phyloP scores from a whole-genome alignment of 1,139 yeast species.

The Suhomyces kunorum region DNA sequence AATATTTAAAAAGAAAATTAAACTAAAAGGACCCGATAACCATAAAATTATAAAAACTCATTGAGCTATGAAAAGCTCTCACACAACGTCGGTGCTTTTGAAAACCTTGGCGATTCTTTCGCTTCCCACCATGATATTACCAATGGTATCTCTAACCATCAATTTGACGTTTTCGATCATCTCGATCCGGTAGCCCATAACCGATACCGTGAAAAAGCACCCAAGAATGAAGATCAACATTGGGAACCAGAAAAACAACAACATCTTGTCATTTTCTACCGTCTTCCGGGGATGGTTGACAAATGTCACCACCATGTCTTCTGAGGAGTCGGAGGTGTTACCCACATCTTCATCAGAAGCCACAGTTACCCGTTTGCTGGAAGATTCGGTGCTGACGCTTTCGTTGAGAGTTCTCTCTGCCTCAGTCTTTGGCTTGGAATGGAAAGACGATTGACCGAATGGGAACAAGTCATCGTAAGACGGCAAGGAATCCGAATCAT shows the following conservation, averaged over 20 bases:
- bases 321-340: conserved; percentile 50
- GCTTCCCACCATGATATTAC: conserved; percentile 66
- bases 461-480: conserved; percentile 86
- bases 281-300: conserved; percentile 62
- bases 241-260: conserved; percentile 87
- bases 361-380: conserved; percentile 7
- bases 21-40: conserved; percentile 1
- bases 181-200: conserved; percentile 52
- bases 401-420: conserved; percentile 37
- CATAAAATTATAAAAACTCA: conserved; percentile 2
- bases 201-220: conserved; percentile 50
- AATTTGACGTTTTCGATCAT: conserved; percentile 46
- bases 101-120: conserved; percentile 66
- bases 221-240: conserved; percentile 55
- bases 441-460: conserved; percentile 41
- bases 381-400: conserved; percentile 7
- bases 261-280: conserved; percentile 80
- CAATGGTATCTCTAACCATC: conserved; percentile 53
- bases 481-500: conserved; percentile 57
- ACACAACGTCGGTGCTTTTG: conserved; percentile 17
- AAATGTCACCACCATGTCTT: conserved; percentile 54
- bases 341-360: conserved; percentile 30
- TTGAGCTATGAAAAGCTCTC: not conserved
- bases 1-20: conserved; percentile 2
- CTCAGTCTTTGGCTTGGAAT: conserved; percentile 37